Conservation (phyloP, 176 grass and related monocot genomes). For the Musa troglodytarum region DNA sequence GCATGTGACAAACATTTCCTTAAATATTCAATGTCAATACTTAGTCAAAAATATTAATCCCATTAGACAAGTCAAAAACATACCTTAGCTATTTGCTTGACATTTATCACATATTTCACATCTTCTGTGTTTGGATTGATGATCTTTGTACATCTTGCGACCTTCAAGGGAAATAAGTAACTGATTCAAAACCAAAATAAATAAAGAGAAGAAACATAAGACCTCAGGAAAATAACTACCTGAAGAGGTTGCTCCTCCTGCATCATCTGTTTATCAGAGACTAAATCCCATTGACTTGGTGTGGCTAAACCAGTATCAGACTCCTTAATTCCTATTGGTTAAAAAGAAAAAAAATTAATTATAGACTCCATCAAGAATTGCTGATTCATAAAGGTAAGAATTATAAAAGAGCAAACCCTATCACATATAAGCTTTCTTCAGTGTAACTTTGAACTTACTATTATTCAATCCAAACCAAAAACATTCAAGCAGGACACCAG, state of each 20-base stretch:
- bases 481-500: neutral
- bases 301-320: slow-evolving; percentile 89
- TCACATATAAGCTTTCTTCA: neutral
- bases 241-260: slow-evolving; percentile 83
- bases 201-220: neutral
- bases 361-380: neutral
- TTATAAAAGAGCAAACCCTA: neutral
- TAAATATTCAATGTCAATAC: neutral
- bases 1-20: neutral
- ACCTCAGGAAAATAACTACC: slow-evolving; percentile 26
- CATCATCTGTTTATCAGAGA: slow-evolving; percentile 98
- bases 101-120: too few species aligned
- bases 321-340: slow-evolving; percentile 69
- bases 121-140: slow-evolving; percentile 80
- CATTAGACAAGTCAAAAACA: neutral
- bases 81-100: too few species aligned
- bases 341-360: neutral
- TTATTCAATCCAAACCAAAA: neutral
- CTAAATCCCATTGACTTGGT: slow-evolving; percentile 91
- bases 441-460: neutral
- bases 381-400: neutral
- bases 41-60: neutral
- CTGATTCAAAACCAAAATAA: neutral
- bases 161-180: slow-evolving; percentile 29
- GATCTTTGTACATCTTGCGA: slow-evolving; percentile 95